Conservation (phyloP, 2,329 filamentous ascomycete genomes). For the Microcyclosporella mali region DNA sequence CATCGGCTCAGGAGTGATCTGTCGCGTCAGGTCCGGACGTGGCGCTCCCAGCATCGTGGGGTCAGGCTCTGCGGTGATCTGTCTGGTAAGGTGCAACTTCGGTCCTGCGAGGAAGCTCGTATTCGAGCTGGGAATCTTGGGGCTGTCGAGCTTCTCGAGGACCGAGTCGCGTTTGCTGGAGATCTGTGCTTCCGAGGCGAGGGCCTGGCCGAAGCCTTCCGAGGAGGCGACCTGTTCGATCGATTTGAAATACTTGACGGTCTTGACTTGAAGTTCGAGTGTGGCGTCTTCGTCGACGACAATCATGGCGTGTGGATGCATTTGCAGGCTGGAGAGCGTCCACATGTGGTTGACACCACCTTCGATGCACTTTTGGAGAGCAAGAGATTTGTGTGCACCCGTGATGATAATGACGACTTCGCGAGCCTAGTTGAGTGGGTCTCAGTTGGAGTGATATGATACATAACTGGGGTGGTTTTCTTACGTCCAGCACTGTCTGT, state of each 20-base stretch:
- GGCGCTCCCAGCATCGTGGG: conserved; percentile 19
- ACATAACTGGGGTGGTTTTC: conserved; percentile 8
- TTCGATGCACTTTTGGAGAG: conserved; percentile 74
- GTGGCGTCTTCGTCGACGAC: conserved; percentile 71
- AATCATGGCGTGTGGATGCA: conserved; percentile 75
- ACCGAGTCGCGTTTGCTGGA: conserved; percentile 31
- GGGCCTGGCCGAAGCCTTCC: conserved; percentile 41
- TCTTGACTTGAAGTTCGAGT: conserved; percentile 44
- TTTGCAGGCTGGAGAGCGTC: conserved; percentile 74
- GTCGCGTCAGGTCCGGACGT: conserved; percentile 18
- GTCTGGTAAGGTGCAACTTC: conserved; percentile 10
- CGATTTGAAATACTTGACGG: conserved; percentile 44
- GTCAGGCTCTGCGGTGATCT: conserved; percentile 27
- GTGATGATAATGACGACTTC: conserved; percentile 80
- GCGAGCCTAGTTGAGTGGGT: conserved; percentile 45
- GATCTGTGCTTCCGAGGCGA: conserved; percentile 31
- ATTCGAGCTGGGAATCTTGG: conserved; percentile 20
- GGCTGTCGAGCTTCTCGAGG: conserved; percentile 31
- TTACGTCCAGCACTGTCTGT: conserved; percentile 67
- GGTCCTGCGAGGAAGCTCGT: conserved; percentile 18
- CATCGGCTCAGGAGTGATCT: conserved; percentile 31
- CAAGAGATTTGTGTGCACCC: conserved; percentile 72
- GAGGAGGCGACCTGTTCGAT: conserved; percentile 43
- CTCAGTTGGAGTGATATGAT: neutral
- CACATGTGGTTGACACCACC: conserved; percentile 85